Evolutionary conservation across 768 basidiomycete genomes (phyloP), one percentile per base, ranked within the genome.

Genomic region (Xerocomellus dryophilus): DNA sequence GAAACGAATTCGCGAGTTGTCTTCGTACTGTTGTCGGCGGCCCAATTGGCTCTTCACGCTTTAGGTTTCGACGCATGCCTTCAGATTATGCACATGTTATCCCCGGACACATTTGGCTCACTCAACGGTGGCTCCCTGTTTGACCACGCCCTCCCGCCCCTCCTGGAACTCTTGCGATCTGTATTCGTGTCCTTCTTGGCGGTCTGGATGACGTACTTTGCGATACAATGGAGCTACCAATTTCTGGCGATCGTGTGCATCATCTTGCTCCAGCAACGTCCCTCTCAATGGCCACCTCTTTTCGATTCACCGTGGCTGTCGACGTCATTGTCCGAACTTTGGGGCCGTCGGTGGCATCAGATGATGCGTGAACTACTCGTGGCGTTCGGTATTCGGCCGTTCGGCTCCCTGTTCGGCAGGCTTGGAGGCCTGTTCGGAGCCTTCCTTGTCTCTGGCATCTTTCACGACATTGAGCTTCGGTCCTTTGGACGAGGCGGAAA

Each of bases 311-410:
- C 86, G 1, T 87, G 80, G 79, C 50, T 63, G 27, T 66, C 81
- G 5, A 80, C 79, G 3, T 85, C 84, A 2, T 63, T 88, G 34
- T 72, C 71, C 40, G 78, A 85, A 12, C 78, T 84, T 50, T 88
- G 86, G 86, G 72, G 78, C 0, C 66, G 59, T 53, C 72, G 81
- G 23, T 88, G 86, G 86, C 86, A 88, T 61, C 84, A 86, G 61
- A 58, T 82, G 14, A 81, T 86, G 65, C 76, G 85, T 21, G 74
- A 81, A 39, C 58, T 70, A 21, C 82, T 87, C 59, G 65, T 85
- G 41, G 60, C 65, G 7, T 53, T 81, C 15, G 85, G 83, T 12
- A 70, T 70, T 2, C 69, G 67, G 27, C 82, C 82, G 0, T 58
- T 80, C 18, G 57, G 61, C n/a, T 61, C 64, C 46, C 36, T 84